Conservation (phyloP, 768 basidiomycete species). For the Podaxis sp. region DNA sequence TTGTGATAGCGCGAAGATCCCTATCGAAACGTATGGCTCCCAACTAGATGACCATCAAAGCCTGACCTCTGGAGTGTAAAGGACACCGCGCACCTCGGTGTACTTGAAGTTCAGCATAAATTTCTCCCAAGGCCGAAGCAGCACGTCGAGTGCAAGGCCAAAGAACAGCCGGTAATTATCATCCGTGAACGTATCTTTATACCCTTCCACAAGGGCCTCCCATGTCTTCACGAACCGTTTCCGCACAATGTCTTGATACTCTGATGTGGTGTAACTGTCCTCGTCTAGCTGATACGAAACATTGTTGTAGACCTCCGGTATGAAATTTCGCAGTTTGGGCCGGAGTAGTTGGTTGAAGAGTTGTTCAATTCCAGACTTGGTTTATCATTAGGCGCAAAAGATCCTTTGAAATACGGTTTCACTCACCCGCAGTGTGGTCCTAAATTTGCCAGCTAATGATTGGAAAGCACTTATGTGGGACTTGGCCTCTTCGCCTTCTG, state of each 20-base stretch:
- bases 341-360: slow-evolving; percentile 93
- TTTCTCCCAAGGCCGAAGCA: slow-evolving; percentile 97
- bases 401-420: background rate
- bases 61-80: background rate
- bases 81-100: slow-evolving; percentile 66
- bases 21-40: slow-evolving; percentile 95
- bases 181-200: slow-evolving; percentile 88
- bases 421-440: slow-evolving; percentile 70
- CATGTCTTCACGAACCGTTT: slow-evolving; percentile 91
- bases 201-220: slow-evolving; percentile 84
- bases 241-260: slow-evolving; percentile 81
- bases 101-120: slow-evolving; percentile 77
- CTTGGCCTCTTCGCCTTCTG: slow-evolving; percentile 53
- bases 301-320: slow-evolving; percentile 89
- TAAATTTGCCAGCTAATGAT: slow-evolving; percentile 61
- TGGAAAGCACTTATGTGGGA: slow-evolving; percentile 49
- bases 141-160: slow-evolving; percentile 77
- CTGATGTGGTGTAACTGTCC: slow-evolving; percentile 78
- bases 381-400: background rate
- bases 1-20: slow-evolving; percentile 81
- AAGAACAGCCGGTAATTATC: slow-evolving; percentile 87
- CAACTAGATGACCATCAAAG: slow-evolving; percentile 49
- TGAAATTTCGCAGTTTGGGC: slow-evolving; percentile 79
- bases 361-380: slow-evolving; percentile 83
- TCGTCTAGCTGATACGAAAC: slow-evolving; percentile 89